Evolutionary conservation across 202 grass and related monocot genomes (phyloP), one percentile per base, ranked within the genome.

Genomic region (Zoysia matrella): DNA sequence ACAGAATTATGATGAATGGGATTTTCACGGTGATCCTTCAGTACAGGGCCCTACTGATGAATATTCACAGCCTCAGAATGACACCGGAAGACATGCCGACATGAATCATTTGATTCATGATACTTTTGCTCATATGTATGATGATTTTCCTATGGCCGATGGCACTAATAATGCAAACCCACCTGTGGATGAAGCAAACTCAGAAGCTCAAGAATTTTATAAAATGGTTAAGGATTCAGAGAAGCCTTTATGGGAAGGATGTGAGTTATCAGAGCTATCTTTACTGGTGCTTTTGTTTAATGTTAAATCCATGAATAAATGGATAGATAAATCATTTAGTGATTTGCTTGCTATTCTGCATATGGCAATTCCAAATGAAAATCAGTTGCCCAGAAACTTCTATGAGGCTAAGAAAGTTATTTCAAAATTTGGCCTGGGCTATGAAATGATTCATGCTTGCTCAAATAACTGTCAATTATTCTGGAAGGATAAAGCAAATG

Each of bases 11-110:
- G 56, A 62, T 1, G 44, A 72, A 45, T 82, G 36, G 14, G 47
- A 44, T 43, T 81, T 82, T 82, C 47, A 82, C 44, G 79, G 79
- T 45, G 79, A 82, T 4, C 14, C 58, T 74, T 55, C 1, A 13
- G 58, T 60, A 1, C 9, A 69, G 4, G 18, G 52, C 6, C 30
- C 1, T 8, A 8, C 0, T 46, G 8, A 30, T 53, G 5, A 63
- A 2, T 4, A 62, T 41, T 44, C 78, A 52, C 7, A 69, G 0
- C 22, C 52, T 47, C 3, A 18, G 2, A 68, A 6, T 52, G 42
- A 47, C 22, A 22, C 22, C 1, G 64, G 11, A 47, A 60, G 43
- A 43, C 72, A 8, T 74, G 72, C 55, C 9, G 18, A 75, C 55
- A 75, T 47, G 42, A 54, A 47, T 2, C 53, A 18, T 7, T 47